Evolutionary conservation across 768 basidiomycete genomes (phyloP).

Genomic region (Boletus huronensis): DNA sequence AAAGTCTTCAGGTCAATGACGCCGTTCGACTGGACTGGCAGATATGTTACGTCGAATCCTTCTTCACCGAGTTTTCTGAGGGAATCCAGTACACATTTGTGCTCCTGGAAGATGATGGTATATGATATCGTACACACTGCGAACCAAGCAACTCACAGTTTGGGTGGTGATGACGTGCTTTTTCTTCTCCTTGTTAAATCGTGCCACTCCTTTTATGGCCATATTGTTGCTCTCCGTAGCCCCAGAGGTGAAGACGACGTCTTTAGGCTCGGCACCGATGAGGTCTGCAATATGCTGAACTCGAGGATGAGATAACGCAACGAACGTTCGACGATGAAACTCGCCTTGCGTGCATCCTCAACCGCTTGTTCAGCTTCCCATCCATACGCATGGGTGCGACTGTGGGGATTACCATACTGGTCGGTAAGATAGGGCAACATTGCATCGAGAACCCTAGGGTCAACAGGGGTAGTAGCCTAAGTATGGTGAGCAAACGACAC

Average conservation of each 20-base stretch:
- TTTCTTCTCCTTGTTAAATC: slow-evolving; percentile 92
- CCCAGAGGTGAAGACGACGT: slow-evolving; percentile 95
- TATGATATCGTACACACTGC: neutral
- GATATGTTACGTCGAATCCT: slow-evolving; percentile 96
- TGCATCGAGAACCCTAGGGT: slow-evolving; percentile 93
- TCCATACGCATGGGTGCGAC: slow-evolving; percentile 96
- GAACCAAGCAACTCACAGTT: slow-evolving; percentile 54
- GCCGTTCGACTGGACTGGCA: slow-evolving; percentile 90
- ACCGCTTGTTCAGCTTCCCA: slow-evolving; percentile 98
- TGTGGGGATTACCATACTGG: slow-evolving; percentile 97
- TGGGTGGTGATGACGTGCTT: slow-evolving; percentile 92
- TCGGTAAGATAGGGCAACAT: slow-evolving; percentile 97
- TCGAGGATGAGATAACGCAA: neutral
- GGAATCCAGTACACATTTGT: slow-evolving; percentile 98
- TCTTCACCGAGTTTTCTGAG: slow-evolving; percentile 94
- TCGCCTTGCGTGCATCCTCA: slow-evolving; percentile 84
- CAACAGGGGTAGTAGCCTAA: slow-evolving; percentile 95
- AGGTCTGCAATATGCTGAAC: slow-evolving; percentile 82
- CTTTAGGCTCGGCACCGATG: slow-evolving; percentile 92
- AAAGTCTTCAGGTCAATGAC: slow-evolving; percentile 74
- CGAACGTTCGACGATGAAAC: slow-evolving; percentile 9
- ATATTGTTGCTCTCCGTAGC: slow-evolving; percentile 99
- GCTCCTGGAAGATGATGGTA: slow-evolving; percentile 58
- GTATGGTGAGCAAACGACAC: slow-evolving; percentile 5
- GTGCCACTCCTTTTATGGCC: slow-evolving; percentile 94